phyloP scores from a whole-genome alignment of 1,284 basidiomycete species.

The Pseudozyma tsukubaensis region DNA sequence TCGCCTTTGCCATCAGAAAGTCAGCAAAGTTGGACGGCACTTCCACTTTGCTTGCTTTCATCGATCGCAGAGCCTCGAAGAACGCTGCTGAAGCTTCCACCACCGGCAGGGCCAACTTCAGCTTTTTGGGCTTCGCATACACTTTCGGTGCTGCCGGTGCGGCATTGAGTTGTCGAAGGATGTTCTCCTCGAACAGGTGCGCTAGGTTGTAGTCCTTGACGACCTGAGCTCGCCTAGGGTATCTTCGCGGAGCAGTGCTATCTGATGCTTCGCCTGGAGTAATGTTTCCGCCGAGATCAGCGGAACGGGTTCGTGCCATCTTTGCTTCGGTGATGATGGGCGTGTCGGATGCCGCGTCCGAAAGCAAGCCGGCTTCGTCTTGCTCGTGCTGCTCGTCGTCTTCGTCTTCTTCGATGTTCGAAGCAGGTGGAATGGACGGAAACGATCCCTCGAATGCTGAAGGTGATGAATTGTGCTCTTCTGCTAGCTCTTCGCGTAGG shows the following conservation, averaged over 20 bases:
- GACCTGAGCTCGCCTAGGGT: constrained; percentile 31
- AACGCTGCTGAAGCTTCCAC: constrained; percentile 14
- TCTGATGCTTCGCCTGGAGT: constrained; percentile 16
- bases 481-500: neutral
- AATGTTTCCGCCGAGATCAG: constrained; percentile 12
- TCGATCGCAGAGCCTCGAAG: constrained; percentile 25
- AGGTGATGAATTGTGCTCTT: neutral
- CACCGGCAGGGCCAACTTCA: constrained; percentile 8
- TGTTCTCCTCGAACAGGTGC: constrained; percentile 25
- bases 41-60: neutral
- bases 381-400: neutral
- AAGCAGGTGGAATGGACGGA: too few relatives aligned
- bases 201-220: constrained; percentile 38
- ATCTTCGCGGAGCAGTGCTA: constrained; percentile 28
- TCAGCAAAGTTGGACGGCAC: constrained; percentile 12
- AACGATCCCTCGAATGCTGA: neutral
- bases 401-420: too few relatives aligned
- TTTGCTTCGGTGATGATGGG: constrained; percentile 14
- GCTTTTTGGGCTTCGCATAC: neutral
- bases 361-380: neutral
- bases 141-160: neutral
- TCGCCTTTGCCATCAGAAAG: constrained; percentile 17
- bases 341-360: constrained; percentile 8
- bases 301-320: neutral
- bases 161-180: neutral